Evolutionary conservation across 257 asterid species (phyloP).

Genomic region (Solanum pennellii): DNA sequence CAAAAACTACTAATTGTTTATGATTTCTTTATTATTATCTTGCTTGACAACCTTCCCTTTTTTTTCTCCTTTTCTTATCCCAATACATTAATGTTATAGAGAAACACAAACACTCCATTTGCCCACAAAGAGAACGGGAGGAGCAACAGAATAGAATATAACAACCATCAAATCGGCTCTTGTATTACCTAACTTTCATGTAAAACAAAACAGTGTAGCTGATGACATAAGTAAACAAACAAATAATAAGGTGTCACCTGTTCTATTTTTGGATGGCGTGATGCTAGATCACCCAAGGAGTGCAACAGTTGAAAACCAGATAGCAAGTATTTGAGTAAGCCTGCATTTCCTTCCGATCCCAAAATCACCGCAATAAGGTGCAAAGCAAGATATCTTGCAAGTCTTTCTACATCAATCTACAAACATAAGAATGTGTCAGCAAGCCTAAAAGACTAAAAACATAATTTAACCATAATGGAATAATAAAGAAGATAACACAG

Average conservation of each 20-base stretch:
- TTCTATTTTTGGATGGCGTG: conserved; percentile 78
- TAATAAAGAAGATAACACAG: background rate
- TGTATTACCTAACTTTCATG: background rate
- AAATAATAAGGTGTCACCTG: conserved; percentile 34
- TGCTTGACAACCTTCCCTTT: background rate
- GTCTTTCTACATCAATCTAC: conserved; percentile 77
- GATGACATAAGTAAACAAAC: background rate
- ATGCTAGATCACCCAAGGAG: conserved; percentile 80
- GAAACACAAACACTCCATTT: background rate
- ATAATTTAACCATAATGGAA: background rate
- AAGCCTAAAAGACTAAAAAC: background rate
- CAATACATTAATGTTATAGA: background rate
- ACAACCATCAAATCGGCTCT: background rate
- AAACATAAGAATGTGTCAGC: conserved; percentile 10
- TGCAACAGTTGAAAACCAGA: conserved; percentile 85
- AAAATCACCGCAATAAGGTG: conserved; percentile 83
- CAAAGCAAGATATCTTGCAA: conserved; percentile 75
- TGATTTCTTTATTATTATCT: background rate
- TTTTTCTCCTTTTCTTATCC: background rate
- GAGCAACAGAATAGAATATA: background rate
- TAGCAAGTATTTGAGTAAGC: conserved; percentile 68
- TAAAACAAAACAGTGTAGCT: background rate
- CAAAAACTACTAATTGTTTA: background rate
- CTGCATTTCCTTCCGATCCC: conserved; percentile 65
- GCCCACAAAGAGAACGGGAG: background rate